A percentile compares a stretch with the other conserved stretches of the same genome.
These are phyloP conservation scores for Aspergillus biplanus DNA, from an alignment of 495 filamentous ascomycete genomes.

Conservation along the genomic window DNA sequence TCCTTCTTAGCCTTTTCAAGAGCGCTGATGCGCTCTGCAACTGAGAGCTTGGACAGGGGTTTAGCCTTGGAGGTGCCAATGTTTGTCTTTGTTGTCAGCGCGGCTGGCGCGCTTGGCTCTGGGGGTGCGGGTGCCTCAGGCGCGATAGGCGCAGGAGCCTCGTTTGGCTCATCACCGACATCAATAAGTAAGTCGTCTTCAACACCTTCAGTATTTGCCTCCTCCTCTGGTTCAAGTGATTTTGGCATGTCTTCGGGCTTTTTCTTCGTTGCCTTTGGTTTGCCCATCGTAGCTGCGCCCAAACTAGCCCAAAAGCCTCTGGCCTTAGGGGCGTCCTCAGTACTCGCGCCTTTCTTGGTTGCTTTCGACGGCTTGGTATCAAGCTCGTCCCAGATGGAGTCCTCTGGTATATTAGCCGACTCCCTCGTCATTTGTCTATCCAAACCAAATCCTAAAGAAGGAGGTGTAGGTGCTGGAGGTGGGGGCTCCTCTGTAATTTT, in stretches of 20 bases:
- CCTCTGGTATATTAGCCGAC: slow-evolving; percentile 30
- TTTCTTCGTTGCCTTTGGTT: slow-evolving; percentile 41
- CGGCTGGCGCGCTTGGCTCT: slow-evolving; percentile 41
- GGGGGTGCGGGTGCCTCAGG: slow-evolving; percentile 36
- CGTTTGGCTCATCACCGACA: slow-evolving; percentile 35
- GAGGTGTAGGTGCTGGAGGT: slow-evolving; percentile 56
- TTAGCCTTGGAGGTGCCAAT: slow-evolving; percentile 45
- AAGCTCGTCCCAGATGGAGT: slow-evolving; percentile 46
- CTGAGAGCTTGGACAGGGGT: slow-evolving; percentile 44
- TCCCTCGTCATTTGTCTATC: slow-evolving; percentile 41
- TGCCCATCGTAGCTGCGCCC: slow-evolving; percentile 39
- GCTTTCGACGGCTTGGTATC: slow-evolving; percentile 42
- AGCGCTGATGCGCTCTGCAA: slow-evolving; percentile 52
- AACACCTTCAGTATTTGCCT: slow-evolving; percentile 29
- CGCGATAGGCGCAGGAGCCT: slow-evolving; percentile 14
- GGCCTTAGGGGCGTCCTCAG: slow-evolving; percentile 33
- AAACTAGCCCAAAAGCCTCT: slow-evolving; percentile 53
- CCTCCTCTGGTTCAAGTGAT: slow-evolving; percentile 28
- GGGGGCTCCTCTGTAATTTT: slow-evolving; percentile 47
- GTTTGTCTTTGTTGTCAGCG: slow-evolving; percentile 34
- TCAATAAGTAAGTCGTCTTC: slow-evolving; percentile 37
- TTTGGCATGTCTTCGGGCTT: slow-evolving; percentile 39
- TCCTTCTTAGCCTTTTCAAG: slow-evolving; percentile 51
- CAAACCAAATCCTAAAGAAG: slow-evolving; percentile 49
- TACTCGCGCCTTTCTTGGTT: slow-evolving; percentile 31